Percentiles rank a stretch among this genome's conserved stretches.
Conservation (phyloP, 1,284 basidiomycete genomes). For the Marasmius fiardii region DNA sequence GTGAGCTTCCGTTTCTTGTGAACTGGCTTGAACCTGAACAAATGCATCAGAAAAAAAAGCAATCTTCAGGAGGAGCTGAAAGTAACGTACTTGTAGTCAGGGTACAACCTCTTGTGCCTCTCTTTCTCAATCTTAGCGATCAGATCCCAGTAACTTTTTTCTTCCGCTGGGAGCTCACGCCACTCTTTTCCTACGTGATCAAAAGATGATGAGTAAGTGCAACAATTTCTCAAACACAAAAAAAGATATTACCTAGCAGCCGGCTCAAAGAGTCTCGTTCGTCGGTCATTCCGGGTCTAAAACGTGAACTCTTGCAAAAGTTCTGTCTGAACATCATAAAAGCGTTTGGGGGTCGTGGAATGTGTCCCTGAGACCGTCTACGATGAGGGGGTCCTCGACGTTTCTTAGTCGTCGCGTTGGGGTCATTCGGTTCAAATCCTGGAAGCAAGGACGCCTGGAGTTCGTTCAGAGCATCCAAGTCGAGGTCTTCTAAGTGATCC, state of each 20-base stretch:
- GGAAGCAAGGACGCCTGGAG: background rate
- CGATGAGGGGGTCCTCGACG: background rate
- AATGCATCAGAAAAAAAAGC: background rate
- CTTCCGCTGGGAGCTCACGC: background rate
- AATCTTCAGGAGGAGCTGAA: background rate
- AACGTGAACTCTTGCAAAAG: background rate
- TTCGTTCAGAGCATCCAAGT: background rate
- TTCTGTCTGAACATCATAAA: background rate
- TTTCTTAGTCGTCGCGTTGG: background rate
- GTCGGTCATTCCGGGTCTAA: background rate
- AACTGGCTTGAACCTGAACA: background rate
- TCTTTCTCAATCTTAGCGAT: background rate
- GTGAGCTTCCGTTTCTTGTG: background rate
- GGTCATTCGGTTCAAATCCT: background rate
- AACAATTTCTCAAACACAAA: background rate
- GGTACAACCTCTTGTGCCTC: background rate
- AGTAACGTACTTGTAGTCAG: background rate
- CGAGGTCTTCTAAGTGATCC: background rate
- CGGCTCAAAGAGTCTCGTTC: background rate
- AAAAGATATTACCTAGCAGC: background rate
- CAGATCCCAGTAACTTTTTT: background rate
- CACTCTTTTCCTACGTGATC: background rate
- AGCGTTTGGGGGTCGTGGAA: background rate
- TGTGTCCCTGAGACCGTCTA: background rate
- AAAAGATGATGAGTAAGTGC: background rate